Evolutionary conservation across 176 grass and related monocot genomes (phyloP), one percentile per base, ranked within the genome.

Genomic region (Guadua angustifolia): DNA sequence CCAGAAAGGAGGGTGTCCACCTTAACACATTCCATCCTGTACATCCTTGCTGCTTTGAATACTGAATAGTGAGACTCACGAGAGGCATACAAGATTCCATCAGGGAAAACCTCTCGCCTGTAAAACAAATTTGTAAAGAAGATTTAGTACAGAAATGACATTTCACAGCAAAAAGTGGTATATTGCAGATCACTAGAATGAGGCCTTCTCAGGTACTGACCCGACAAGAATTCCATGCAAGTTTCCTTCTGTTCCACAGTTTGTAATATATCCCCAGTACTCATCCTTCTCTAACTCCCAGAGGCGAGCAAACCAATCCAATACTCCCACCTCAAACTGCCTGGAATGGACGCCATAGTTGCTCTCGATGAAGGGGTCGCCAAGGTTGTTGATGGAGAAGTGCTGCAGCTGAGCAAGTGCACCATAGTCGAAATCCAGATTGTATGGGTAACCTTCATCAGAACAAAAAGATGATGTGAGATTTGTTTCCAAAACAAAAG

Each of bases 41-140:
- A 97, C 94, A 97, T 97, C 82, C 94, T 94, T 47, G 89, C 89
- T 42, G 94, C 94, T 78, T 97, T 97, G 87, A 94, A 97, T 82
- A 97, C 82, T 53, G 94, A 97, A 89, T 97, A 94, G 80, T 97
- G 94, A 5, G 94, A 88, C 39, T 97, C 94, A 6, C 71, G 78
- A 19, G 91, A 97, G 32, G 94, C 94, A 68, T 94, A 94, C 47
- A 97, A 42, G 36, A 92, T 78, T 80, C 94, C 94, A 63, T 94
- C 87, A 66, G 89, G 89, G 69, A 94, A 97, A 24, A 88, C 82
- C 82, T 97, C 91, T 68, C 94, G 87, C 91, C 94, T 97, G 89
- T 49, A 77, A 65, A 63, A 80, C 42, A 74, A 74, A 29, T 70
- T 81, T 50, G 76, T 13, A 81, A 55, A 68, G 32, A 58, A 72